Conservation (phyloP, 192 early-diverging fungal genomes). For the Radiomyces spectabilis region DNA sequence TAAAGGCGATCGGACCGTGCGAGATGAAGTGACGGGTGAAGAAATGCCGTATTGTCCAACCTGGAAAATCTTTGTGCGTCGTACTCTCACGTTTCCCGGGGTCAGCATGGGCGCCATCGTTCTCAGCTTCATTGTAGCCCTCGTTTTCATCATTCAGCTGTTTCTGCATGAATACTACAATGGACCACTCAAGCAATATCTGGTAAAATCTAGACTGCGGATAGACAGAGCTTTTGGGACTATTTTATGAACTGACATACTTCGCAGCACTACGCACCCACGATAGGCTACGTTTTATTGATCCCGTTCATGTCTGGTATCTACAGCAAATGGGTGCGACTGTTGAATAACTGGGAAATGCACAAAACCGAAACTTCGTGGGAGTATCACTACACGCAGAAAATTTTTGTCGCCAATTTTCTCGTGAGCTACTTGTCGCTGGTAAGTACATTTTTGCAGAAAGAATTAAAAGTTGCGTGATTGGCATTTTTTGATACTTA, state of each 20-base stretch:
- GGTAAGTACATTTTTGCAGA: constrained; percentile 8
- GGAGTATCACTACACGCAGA: constrained; percentile 64
- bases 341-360: constrained; percentile 80
- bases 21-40: constrained; percentile 72
- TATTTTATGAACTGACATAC: too few relatives aligned
- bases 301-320: constrained; percentile 62
- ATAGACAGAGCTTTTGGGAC: background rate
- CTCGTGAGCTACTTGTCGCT: constrained; percentile 77
- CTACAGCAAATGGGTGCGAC: constrained; percentile 54
- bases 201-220: constrained; percentile 20
- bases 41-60: constrained; percentile 60
- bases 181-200: constrained; percentile 59
- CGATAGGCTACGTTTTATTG: constrained; percentile 62
- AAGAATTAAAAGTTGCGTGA: background rate
- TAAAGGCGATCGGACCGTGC: constrained; percentile 43
- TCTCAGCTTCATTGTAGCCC: constrained; percentile 51
- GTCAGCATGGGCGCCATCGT: constrained; percentile 50
- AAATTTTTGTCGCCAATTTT: constrained; percentile 84
- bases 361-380: constrained; percentile 63
- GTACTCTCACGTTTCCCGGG: constrained; percentile 47
- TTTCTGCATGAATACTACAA: constrained; percentile 76
- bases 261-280: constrained; percentile 59
- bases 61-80: constrained; percentile 63
- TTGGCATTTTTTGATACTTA: background rate
- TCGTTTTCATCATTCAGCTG: constrained; percentile 70